Percentiles rank a stretch among this genome's conserved stretches.
phyloP scores from a whole-genome alignment of 129 eudicot genomes.

The Lonicera japonica region DNA sequence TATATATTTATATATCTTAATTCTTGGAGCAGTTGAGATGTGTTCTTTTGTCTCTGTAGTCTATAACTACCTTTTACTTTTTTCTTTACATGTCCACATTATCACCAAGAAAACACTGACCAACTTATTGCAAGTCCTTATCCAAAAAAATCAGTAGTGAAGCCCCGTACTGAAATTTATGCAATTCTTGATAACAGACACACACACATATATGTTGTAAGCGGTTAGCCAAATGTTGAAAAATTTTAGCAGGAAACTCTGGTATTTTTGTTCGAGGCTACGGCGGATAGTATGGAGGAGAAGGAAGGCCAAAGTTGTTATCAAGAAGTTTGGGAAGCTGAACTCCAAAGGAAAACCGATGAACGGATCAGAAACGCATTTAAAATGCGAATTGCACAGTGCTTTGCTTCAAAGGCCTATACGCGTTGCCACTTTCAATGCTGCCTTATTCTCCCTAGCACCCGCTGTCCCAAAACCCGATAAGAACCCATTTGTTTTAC shows the following conservation, averaged over 20 bases:
- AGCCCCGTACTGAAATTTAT: no score
- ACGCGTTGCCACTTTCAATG: conserved; percentile 77
- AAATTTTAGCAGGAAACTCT: conserved; percentile 33
- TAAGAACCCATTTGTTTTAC: conserved; percentile 39
- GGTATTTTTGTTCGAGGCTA: conserved; percentile 53
- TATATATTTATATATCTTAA: conserved; percentile 14
- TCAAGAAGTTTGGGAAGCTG: conserved; percentile 49
- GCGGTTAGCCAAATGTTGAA: conserved; percentile 24
- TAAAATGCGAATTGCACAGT: conserved; percentile 13
- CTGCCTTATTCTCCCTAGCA: conserved; percentile 81
- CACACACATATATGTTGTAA: neutral
- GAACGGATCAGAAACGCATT: neutral
- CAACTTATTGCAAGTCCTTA: conserved; percentile 10
- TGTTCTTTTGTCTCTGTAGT: conserved; percentile 22
- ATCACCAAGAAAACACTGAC: conserved; percentile 4
- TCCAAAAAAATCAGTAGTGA: conserved; percentile 3
- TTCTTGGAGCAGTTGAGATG: conserved; percentile 69
- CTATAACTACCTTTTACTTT: conserved; percentile 28
- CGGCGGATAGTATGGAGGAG: conserved; percentile 44
- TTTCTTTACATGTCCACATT: neutral
- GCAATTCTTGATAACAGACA: neutral
- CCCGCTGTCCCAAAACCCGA: conserved; percentile 59
- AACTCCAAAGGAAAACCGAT: conserved; percentile 12
- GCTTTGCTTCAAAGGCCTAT: conserved; percentile 33
- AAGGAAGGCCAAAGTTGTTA: conserved; percentile 52